phyloP scores from a whole-genome alignment of 805 yeast species.

The Candida krabiensis region DNA sequence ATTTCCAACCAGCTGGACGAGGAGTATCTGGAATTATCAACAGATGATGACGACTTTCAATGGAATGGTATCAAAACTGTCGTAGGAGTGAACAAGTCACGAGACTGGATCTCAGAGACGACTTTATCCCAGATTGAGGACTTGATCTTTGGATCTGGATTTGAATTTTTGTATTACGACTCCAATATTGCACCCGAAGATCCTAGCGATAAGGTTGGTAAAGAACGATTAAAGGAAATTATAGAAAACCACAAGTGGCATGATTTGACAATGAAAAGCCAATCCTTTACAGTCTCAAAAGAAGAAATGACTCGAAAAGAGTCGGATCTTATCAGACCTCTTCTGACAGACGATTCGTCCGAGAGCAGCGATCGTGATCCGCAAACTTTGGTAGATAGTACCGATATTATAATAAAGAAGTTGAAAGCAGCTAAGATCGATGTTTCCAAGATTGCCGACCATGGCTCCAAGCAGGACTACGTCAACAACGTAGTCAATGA shows the following conservation, averaged over 20 bases:
- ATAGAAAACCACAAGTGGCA: conserved; percentile 47
- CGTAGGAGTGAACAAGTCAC: conserved; percentile 28
- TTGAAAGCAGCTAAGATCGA: conserved; percentile 37
- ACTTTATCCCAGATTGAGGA: conserved; percentile 39
- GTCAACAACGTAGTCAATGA: conserved; percentile 40
- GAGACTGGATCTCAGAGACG: conserved; percentile 2
- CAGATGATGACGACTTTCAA: conserved; percentile 19
- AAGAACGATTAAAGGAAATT: conserved; percentile 39
- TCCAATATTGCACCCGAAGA: conserved; percentile 28
- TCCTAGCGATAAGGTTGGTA: conserved; percentile 39
- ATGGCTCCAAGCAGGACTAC: conserved; percentile 33
- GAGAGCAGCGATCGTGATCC: neutral
- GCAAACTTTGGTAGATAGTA: conserved; percentile 18
- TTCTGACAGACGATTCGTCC: conserved; percentile 1
- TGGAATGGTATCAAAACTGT: conserved; percentile 39
- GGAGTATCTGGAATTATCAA: conserved; percentile 22
- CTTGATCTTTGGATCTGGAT: conserved; percentile 35
- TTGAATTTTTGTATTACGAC: conserved; percentile 41
- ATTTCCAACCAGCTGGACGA: conserved; percentile 19
- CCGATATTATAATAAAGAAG: conserved; percentile 35
- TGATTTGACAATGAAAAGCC: conserved; percentile 18
- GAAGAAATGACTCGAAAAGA: neutral
- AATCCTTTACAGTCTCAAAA: neutral
- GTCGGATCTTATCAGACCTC: conserved; percentile 1
- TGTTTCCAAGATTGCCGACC: conserved; percentile 21